A percentile compares a stretch with the other conserved stretches of the same genome.
These are phyloP conservation scores for Garcia nutans DNA, from an alignment of 345 rosid species.

Conservation along the genomic window DNA sequence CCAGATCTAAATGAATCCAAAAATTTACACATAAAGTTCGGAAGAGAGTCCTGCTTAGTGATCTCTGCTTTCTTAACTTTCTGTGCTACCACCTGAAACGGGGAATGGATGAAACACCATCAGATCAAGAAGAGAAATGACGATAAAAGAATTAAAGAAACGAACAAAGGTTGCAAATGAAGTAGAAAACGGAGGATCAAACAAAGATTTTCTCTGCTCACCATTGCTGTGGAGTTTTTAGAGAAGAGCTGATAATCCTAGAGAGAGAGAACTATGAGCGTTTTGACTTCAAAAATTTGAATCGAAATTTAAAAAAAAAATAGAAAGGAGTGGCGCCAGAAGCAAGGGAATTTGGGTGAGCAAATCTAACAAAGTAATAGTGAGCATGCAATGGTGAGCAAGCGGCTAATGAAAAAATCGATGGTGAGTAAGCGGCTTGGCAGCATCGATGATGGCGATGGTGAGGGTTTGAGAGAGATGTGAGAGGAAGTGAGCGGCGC, in stretches of 20 bases:
- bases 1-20: neutral
- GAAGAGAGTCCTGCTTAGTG: constrained; percentile 83
- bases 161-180: constrained; percentile 4
- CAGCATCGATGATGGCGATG: too few species aligned
- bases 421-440: too few species aligned
- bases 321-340: constrained; percentile 29
- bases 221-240: constrained; percentile 42
- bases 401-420: too few species aligned
- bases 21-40: neutral
- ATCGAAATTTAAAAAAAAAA: constrained; percentile 1
- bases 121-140: constrained; percentile 2
- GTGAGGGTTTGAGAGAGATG: too few species aligned
- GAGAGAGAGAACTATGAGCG: constrained; percentile 1
- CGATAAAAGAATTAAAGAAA: neutral
- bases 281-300: constrained; percentile 33
- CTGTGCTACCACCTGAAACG: constrained; percentile 71
- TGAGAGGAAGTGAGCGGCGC: too few species aligned
- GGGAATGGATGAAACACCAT: neutral
- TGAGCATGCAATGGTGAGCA: too few species aligned
- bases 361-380: too few species aligned
- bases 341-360: neutral
- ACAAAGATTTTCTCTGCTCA: constrained; percentile 27
- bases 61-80: constrained; percentile 88
- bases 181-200: constrained; percentile 14
- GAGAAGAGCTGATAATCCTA: constrained; percentile 8